Conservation (phyloP, 352 stramenopile genomes). For the Globisporangium echinulatum region DNA sequence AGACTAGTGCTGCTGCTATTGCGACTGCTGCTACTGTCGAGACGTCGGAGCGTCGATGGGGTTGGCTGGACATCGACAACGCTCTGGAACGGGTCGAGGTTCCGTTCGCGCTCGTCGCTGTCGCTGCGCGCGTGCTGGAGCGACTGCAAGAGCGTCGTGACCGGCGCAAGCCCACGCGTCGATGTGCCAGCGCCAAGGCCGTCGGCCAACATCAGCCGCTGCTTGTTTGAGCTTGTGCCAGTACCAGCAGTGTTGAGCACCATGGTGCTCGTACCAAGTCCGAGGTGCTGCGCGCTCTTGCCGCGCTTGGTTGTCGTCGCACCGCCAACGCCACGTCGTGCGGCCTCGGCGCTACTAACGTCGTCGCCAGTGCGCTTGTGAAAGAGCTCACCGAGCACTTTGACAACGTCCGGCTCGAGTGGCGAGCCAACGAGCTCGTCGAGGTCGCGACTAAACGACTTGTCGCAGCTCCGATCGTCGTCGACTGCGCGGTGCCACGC, state of each 20-base stretch:
- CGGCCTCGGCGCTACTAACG: slow-evolving; percentile 9
- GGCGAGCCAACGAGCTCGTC: slow-evolving; percentile 59
- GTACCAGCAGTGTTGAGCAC: slow-evolving; percentile 7
- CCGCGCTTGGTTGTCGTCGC: slow-evolving; percentile 7
- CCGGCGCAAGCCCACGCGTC: slow-evolving; percentile 18
- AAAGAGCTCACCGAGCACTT: slow-evolving; percentile 70
- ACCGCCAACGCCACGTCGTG: neutral
- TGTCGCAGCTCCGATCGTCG: slow-evolving; percentile 63
- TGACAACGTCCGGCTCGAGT: slow-evolving; percentile 73
- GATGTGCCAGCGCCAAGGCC: slow-evolving; percentile 19
- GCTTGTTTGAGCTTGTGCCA: slow-evolving; percentile 21
- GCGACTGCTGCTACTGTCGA: neutral
- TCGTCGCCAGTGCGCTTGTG: slow-evolving; percentile 66
- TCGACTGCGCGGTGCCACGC: slow-evolving; percentile 62
- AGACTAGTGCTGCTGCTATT: neutral
- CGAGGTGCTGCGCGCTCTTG: slow-evolving; percentile 25
- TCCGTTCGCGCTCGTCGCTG: slow-evolving; percentile 29
- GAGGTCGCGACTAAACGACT: slow-evolving; percentile 54
- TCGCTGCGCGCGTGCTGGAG: slow-evolving; percentile 24
- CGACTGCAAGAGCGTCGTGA: slow-evolving; percentile 23
- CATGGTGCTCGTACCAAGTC: slow-evolving; percentile 5
- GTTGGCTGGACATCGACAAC: slow-evolving; percentile 28
- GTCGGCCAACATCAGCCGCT: slow-evolving; percentile 34
- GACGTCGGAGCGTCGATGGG: slow-evolving; percentile 12
- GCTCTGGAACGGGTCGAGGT: slow-evolving; percentile 69